Evolutionary conservation across 139 green algal species (phyloP).

Genomic region (Picochlorum sp.): DNA sequence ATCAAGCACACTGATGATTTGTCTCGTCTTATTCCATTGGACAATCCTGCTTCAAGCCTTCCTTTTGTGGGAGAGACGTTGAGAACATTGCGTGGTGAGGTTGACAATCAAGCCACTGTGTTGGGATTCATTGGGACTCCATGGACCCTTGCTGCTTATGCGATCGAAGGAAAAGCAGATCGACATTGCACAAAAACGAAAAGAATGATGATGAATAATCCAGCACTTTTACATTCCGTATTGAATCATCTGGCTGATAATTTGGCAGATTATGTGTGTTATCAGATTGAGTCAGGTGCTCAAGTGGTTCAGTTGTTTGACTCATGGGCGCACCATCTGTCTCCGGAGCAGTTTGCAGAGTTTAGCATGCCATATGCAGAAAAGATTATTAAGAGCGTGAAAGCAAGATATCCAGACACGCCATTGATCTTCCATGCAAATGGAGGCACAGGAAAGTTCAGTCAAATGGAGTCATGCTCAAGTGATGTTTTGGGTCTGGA

Average conservation of each 20-base stretch:
- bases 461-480: conserved; percentile 40
- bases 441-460: conserved; percentile 82
- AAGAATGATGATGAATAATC: conserved; percentile 77
- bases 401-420: conserved; percentile 62
- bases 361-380: conserved; percentile 92
- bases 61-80: conserved; percentile 87
- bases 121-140: conserved; percentile 96
- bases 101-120: conserved; percentile 64
- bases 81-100: conserved; percentile 56
- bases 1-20: conserved; percentile 60
- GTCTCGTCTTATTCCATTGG: conserved; percentile 42
- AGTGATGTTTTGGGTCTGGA: conserved; percentile 90
- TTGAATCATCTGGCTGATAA: conserved; percentile 80
- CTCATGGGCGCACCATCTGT: conserved; percentile 93
- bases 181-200: conserved; percentile 63
- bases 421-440: conserved; percentile 98
- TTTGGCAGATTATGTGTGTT: conserved; percentile 73
- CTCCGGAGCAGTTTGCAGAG: conserved; percentile 79
- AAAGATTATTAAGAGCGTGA: conserved; percentile 62
- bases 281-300: conserved; percentile 92
- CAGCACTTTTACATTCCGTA: conserved; percentile 77
- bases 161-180: conserved; percentile 84
- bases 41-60: conserved; percentile 66
- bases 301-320: conserved; percentile 96
- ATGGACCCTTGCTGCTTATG: conserved; percentile 96